Conservation (phyloP, 2,329 filamentous ascomycete species). For the Hypoxylon sp. region DNA sequence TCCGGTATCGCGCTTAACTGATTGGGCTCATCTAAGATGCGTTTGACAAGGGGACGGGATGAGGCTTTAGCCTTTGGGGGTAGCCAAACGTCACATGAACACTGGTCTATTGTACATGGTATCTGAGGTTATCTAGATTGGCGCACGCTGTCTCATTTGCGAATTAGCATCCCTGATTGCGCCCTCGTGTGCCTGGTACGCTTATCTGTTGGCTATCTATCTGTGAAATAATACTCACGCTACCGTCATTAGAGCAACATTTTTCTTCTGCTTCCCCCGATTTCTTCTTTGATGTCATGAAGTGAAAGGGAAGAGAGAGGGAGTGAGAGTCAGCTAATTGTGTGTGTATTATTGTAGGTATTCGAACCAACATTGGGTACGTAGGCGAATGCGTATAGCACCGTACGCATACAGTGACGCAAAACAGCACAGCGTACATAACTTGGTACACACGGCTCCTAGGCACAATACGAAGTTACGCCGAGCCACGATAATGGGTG, state of each 20-base stretch:
- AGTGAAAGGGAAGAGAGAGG: neutral
- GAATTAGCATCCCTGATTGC: constrained; percentile 41
- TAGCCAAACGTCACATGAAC: constrained; percentile 36
- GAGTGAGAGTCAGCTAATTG: neutral
- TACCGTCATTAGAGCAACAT: constrained; percentile 16
- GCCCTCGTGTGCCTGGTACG: constrained; percentile 45
- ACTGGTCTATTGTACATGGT: constrained; percentile 15
- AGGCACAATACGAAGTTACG: constrained; percentile 2
- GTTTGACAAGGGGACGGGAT: constrained; percentile 19
- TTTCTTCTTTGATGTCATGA: neutral
- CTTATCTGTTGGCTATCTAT: constrained; percentile 45
- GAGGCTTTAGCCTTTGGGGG: constrained; percentile 22
- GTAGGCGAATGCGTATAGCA: constrained; percentile 1
- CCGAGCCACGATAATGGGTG: constrained; percentile 9
- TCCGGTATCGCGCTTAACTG: constrained; percentile 24
- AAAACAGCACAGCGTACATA: neutral
- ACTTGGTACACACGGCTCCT: too few relatives aligned
- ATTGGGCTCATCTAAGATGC: constrained; percentile 23
- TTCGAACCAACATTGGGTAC: constrained; percentile 5
- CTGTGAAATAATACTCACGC: constrained; percentile 10
- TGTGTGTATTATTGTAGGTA: constrained; percentile 1
- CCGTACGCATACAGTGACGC: constrained; percentile 17
- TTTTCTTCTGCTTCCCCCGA: constrained; percentile 2
- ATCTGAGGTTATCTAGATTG: constrained; percentile 38
- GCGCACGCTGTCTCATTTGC: constrained; percentile 24